A percentile compares a stretch with the other conserved stretches of the same genome.
These are phyloP conservation scores for Mycena sp. DNA, from an alignment of 1,284 basidiomycete genomes.

Conservation along the genomic window DNA sequence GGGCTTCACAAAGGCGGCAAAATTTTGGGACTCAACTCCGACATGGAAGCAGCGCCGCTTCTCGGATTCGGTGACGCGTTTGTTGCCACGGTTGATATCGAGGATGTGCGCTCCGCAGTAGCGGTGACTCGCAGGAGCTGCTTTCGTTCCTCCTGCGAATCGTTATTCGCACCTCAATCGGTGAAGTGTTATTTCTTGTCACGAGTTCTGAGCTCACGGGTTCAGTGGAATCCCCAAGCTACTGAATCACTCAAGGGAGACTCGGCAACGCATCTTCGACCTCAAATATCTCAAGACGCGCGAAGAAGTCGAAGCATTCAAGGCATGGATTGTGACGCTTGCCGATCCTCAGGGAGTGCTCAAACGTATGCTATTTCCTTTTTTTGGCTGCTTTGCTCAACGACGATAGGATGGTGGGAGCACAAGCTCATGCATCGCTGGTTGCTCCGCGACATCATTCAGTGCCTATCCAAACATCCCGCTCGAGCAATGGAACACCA, in stretches of 20 bases:
- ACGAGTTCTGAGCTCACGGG: not conserved
- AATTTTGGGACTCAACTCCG: no score
- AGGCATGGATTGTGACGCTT: no score
- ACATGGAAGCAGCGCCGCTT: no score
- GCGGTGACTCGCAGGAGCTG: not conserved
- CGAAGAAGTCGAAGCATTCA: no score
- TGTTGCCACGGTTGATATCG: no score
- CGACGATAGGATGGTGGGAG: conserved; percentile 16
- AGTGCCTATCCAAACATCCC: conserved; percentile 16
- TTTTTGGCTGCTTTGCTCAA: not conserved
- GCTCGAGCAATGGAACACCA: conserved; percentile 10
- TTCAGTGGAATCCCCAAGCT: conserved; percentile 12
- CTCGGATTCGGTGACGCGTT: no score
- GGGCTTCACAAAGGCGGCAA: conserved; percentile 20
- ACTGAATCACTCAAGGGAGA: not conserved
- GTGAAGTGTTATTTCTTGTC: not conserved
- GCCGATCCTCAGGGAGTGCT: conserved; percentile 5
- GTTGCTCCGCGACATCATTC: conserved; percentile 9
- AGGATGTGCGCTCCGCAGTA: conserved; percentile 1
- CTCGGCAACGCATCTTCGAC: not conserved
- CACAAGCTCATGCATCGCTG: conserved; percentile 17
- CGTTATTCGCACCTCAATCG: conserved; percentile 15
- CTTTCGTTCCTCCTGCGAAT: conserved; percentile 9
- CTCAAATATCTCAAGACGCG: conserved; percentile 3
- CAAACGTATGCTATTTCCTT: not conserved